Evolutionary conservation across 441 rosid species (phyloP).

Genomic region (Adansonia madagascariensis): DNA sequence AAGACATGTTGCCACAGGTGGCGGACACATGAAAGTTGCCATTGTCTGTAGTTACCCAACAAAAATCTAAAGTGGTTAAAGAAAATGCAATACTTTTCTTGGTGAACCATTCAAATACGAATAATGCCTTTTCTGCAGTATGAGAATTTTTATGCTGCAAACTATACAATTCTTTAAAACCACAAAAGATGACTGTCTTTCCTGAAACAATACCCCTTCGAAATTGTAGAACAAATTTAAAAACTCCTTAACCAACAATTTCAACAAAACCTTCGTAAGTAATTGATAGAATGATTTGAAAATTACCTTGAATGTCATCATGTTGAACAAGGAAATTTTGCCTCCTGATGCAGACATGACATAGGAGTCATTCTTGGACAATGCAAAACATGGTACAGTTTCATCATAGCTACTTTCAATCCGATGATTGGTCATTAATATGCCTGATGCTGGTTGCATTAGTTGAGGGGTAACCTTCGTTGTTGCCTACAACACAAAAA

Average conservation of each 20-base stretch:
- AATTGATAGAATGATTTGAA: not conserved
- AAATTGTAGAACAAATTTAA: not conserved
- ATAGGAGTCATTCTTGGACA: conserved; percentile 69
- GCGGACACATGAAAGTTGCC: conserved; percentile 51
- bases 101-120: not conserved
- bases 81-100: not conserved
- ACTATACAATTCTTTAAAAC: conserved; percentile 7
- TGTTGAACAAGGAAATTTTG: conserved; percentile 59
- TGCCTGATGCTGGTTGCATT: conserved; percentile 50
- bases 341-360: conserved; percentile 72
- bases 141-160: not conserved
- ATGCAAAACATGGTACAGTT: conserved; percentile 57
- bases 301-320: conserved; percentile 58
- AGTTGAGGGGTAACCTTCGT: conserved; percentile 48
- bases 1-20: conserved; percentile 60
- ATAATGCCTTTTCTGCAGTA: not conserved
- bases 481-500: conserved; percentile 49
- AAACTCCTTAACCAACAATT: not conserved
- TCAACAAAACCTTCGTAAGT: not conserved
- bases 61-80: conserved; percentile 20
- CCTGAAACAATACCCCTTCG: conserved; percentile 1
- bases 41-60: conserved; percentile 46
- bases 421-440: conserved; percentile 55
- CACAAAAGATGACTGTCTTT: not conserved
- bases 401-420: conserved; percentile 40